Base-by-base conservation (phyloP, 441 rosid species). In the Monsonia emarginata region DNA sequence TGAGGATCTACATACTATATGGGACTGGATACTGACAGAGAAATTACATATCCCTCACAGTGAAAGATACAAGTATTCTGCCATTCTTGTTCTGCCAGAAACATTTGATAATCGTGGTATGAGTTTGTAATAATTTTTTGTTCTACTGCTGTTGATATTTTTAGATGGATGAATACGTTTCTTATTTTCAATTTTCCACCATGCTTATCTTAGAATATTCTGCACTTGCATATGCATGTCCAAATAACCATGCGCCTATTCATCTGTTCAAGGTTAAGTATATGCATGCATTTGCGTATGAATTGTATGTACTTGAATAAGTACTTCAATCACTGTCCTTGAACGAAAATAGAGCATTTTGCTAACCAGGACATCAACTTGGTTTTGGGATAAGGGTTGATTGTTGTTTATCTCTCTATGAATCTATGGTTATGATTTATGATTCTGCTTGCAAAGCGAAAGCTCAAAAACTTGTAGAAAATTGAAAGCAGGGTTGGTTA, bases 11-110 rank as follows among this genome's bases (percentile, higher is more conserved):
- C 79, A 74, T 61, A 83, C 91, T 66, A 85, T 91, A 68, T 94
- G 89, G 96, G 95, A 94, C 75, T 94, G 96, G 95, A 67, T 94
- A 73, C 78, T 91, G 83, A 44, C 69, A 58, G 92, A 89, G 50
- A 94, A 81, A 72, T 76, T 90, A 67, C 78, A 81, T 60, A 82
- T 91, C 60, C 76, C 80, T 72, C 84, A 67, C 25, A 76, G 78
- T 21, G 89, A 85, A 76, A 86, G 94, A 74, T 76, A 70, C 81
- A 65, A 68, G 75, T 94, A 81, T 74, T 82, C 95, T 75, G 96
- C 86, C 22, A 75, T 89, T 76, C 82, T 94, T 73, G 92, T 93
- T 65, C 78, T 88, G 78, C 90, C 92, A 0, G 97, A 81, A 78
- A 82, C 95, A 71, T 88, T 90, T 73, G 96, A 88, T 76, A 80